Evolutionary conservation across 1,139 yeast species (phyloP).

Genomic region (Kazachstania sp.): DNA sequence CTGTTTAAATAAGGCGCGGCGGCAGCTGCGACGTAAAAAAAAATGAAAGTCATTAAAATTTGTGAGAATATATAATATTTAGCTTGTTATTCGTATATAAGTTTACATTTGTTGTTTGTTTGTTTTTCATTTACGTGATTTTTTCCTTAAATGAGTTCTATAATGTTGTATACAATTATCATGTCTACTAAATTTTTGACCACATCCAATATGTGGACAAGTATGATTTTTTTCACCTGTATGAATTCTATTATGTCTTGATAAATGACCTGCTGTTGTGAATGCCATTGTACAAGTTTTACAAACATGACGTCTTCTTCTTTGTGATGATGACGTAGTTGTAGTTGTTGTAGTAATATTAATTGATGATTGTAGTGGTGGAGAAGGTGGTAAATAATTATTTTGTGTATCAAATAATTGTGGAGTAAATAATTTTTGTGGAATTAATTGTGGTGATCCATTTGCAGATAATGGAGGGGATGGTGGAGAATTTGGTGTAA

Average conservation of each 20-base stretch:
- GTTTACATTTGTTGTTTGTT: too few relatives aligned
- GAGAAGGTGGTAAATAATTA: neutral
- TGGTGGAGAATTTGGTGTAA: neutral
- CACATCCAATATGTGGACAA: constrained; percentile 78
- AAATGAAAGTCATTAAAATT: too few relatives aligned
- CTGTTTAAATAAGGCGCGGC: too few relatives aligned
- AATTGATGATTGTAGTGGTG: neutral
- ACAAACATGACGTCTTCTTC: constrained; percentile 22
- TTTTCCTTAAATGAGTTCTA: constrained; percentile 50
- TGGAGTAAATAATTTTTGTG: neutral
- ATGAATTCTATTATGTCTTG: constrained; percentile 84
- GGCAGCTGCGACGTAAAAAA: too few relatives aligned
- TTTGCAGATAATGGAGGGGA: neutral
- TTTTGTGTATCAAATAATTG: neutral
- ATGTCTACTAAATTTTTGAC: constrained; percentile 79
- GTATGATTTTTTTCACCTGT: constrained; percentile 84
- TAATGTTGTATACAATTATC: constrained; percentile 93
- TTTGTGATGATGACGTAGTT: constrained; percentile 1
- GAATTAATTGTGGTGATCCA: neutral
- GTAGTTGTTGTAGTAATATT: neutral
- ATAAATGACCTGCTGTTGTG: constrained; percentile 87
- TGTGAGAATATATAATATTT: neutral
- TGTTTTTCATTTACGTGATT: neutral
- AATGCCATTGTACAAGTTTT: constrained; percentile 26
- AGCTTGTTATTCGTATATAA: too few relatives aligned